phyloP scores from a whole-genome alignment of 768 basidiomycete genomes.

The Hemileccinum impolitum region DNA sequence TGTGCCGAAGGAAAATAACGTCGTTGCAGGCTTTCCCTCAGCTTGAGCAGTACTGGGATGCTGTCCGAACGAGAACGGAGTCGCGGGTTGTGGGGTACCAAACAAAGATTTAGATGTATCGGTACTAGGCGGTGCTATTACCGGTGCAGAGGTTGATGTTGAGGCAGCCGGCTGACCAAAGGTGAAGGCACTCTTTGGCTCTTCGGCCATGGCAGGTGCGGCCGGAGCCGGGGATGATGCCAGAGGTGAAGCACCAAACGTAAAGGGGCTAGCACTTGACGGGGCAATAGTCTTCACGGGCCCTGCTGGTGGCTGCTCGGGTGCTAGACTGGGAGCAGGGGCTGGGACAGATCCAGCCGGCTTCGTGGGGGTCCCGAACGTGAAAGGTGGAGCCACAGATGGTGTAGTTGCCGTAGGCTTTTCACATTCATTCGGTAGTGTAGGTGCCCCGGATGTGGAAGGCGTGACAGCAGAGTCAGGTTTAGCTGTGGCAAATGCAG shows the following conservation, averaged over 20 bases:
- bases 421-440: slow-evolving; percentile 18
- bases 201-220: slow-evolving; percentile 17
- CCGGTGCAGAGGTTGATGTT: slow-evolving; percentile 6
- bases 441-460: slow-evolving; percentile 7
- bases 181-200: slow-evolving; percentile 32
- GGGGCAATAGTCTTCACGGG: slow-evolving; percentile 5
- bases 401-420: slow-evolving; percentile 7
- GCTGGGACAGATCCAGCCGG: slow-evolving; percentile 17
- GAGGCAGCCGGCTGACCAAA: slow-evolving; percentile 28
- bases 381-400: slow-evolving; percentile 22
- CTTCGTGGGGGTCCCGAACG: slow-evolving; percentile 26
- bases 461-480: neutral
- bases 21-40: slow-evolving; percentile 22
- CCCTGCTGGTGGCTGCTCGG: slow-evolving; percentile 10
- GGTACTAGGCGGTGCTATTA: slow-evolving; percentile 13
- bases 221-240: slow-evolving; percentile 1
- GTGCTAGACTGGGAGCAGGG: slow-evolving; percentile 4
- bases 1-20: slow-evolving; percentile 29
- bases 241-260: slow-evolving; percentile 26
- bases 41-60: slow-evolving; percentile 19
- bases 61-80: slow-evolving; percentile 45
- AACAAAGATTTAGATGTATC: slow-evolving; percentile 46
- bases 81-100: slow-evolving; percentile 24
- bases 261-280: slow-evolving; percentile 15
- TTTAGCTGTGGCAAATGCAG: slow-evolving; percentile 5